Conservation (phyloP, 139 green algal genomes). For the Chlorokybus atmophyticus region DNA sequence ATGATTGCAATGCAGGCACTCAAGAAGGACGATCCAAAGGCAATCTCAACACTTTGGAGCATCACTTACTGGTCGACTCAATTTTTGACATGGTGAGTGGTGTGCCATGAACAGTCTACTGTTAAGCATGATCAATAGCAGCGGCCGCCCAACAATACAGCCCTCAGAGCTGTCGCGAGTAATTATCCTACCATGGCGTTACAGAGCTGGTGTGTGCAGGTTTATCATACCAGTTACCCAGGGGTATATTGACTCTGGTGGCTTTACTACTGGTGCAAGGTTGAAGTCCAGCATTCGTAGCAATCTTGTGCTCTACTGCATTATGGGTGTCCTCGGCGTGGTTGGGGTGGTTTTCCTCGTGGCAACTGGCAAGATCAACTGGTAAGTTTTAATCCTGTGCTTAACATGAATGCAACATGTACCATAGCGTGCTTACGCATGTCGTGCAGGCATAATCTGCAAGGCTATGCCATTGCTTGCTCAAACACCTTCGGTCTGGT, state of each 20-base stretch:
- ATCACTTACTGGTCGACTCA: background rate
- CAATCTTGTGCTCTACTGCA: conserved; percentile 59
- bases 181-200: background rate
- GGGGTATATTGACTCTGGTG: conserved; percentile 67
- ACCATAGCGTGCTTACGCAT: background rate
- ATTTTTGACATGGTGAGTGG: background rate
- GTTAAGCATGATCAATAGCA: too few relatives aligned
- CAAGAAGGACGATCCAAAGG: too few relatives aligned
- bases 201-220: conserved; percentile 67
- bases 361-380: conserved; percentile 6
- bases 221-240: conserved; percentile 71
- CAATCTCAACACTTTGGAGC: background rate
- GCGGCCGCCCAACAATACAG: too few relatives aligned
- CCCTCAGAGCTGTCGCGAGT: too few relatives aligned
- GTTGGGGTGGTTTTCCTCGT: conserved; percentile 44
- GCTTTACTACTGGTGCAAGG: conserved; percentile 56
- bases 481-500: conserved; percentile 81
- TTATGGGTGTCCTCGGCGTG: conserved; percentile 42
- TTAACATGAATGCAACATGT: background rate
- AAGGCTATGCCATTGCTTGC: conserved; percentile 50
- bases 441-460: conserved; percentile 28
- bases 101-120: too few relatives aligned
- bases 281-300: conserved; percentile 42
- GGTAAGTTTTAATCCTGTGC: background rate
- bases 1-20: too few relatives aligned